Conservation (phyloP, 495 filamentous ascomycete genomes). For the Tuber magnatum region DNA sequence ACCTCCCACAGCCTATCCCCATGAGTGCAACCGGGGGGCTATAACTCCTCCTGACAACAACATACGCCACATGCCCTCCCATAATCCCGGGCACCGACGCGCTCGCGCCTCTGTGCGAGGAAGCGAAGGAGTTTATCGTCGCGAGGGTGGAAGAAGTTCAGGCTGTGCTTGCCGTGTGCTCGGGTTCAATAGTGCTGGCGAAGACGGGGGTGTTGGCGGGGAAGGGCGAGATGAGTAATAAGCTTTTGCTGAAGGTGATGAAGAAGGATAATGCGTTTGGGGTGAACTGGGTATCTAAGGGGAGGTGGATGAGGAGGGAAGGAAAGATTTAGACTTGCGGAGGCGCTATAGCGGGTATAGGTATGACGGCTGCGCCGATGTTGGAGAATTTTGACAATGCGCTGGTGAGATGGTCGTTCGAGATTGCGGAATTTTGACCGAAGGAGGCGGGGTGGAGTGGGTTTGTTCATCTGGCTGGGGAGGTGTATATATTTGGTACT, state of each 20-base stretch:
- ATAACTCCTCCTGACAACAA: constrained; percentile 20
- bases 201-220: constrained; percentile 47
- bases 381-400: constrained; percentile 30
- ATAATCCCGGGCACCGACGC: constrained; percentile 20
- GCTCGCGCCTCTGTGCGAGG: constrained; percentile 4
- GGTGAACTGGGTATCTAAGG: constrained; percentile 42
- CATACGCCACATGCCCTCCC: constrained; percentile 18
- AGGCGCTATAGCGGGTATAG: constrained; percentile 39
- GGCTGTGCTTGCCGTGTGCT: constrained; percentile 48
- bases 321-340: constrained; percentile 43
- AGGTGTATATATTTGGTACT: too few relatives aligned
- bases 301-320: constrained; percentile 52
- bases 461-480: constrained; percentile 12
- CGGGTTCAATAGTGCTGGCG: constrained; percentile 45
- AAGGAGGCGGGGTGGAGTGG: constrained; percentile 12
- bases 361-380: constrained; percentile 40
- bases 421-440: constrained; percentile 24
- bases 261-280: background rate
- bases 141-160: constrained; percentile 19
- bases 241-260: constrained; percentile 16
- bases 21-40: constrained; percentile 7
- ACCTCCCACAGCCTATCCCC: too few relatives aligned
- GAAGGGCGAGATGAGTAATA: constrained; percentile 46
- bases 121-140: constrained; percentile 13
- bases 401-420: constrained; percentile 22